Evolutionary conservation across 352 stramenopile species (phyloP).

Genomic region (Peronospora belbahrii): DNA sequence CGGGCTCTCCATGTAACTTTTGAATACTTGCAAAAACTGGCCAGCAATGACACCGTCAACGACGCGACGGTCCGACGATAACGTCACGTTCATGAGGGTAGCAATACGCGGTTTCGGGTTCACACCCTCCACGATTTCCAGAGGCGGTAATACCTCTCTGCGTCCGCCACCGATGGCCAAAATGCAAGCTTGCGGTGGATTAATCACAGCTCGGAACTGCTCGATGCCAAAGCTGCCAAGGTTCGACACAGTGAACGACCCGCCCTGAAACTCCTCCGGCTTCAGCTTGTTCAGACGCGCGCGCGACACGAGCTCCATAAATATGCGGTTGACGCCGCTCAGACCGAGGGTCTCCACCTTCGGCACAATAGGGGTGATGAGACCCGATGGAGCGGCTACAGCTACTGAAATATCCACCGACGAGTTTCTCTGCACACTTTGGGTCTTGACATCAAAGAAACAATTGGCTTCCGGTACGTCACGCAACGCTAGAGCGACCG

Average conservation of each 20-base stretch:
- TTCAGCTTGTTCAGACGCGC: conserved; percentile 95
- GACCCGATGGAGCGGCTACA: conserved; percentile 93
- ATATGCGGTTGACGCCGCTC: conserved; percentile 90
- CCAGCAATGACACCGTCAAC: conserved; percentile 95
- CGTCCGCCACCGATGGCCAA: conserved; percentile 93
- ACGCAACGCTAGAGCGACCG: conserved; percentile 91
- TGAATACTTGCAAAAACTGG: conserved; percentile 94
- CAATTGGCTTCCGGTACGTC: conserved; percentile 94
- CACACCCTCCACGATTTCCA: conserved; percentile 31
- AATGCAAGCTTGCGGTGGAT: conserved; percentile 97
- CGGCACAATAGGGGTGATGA: conserved; percentile 98
- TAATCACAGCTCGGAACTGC: conserved; percentile 98
- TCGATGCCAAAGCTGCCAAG: conserved; percentile 97
- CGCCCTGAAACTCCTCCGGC: conserved; percentile 98
- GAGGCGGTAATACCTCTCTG: conserved; percentile 73
- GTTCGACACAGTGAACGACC: conserved; percentile 99
- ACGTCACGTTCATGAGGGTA: conserved; percentile 93
- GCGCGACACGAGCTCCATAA: conserved; percentile 95
- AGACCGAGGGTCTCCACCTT: conserved; percentile 92
- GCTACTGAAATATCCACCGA: conserved; percentile 96
- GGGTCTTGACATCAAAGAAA: conserved; percentile 55
- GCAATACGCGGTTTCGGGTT: conserved; percentile 82
- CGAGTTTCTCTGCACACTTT: conserved; percentile 75
- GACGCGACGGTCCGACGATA: conserved; percentile 95
- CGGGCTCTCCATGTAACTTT: conserved; percentile 94